Evolutionary conservation across 805 yeast genomes (phyloP).

Genomic region (Kodamaea leandrae): DNA sequence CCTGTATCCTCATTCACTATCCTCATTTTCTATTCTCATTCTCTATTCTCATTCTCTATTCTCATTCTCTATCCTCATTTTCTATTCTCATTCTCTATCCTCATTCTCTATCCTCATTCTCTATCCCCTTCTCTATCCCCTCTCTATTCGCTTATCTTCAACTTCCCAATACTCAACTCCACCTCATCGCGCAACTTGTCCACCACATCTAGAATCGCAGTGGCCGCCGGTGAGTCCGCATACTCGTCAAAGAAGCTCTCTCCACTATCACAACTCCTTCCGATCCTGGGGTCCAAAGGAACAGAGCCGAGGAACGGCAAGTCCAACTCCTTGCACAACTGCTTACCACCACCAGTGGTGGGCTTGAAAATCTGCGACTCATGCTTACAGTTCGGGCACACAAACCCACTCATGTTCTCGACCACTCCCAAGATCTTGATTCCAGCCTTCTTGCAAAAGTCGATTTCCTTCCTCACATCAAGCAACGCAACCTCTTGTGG

Average conservation of each 20-base stretch:
- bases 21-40: too few species aligned
- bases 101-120: not conserved
- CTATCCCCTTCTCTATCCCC: not conserved
- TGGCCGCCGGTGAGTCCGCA: conserved; percentile 92
- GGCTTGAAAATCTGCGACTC: conserved; percentile 88
- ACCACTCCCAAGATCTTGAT: conserved; percentile 85
- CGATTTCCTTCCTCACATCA: conserved; percentile 94
- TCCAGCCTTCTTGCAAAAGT: conserved; percentile 88
- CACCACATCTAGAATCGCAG: conserved; percentile 81
- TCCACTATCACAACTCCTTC: conserved; percentile 84
- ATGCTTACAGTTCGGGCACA: conserved; percentile 91
- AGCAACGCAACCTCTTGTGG: conserved; percentile 96
- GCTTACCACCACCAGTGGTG: conserved; percentile 95
- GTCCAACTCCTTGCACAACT: conserved; percentile 72
- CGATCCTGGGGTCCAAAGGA: conserved; percentile 94
- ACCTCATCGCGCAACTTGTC: conserved; percentile 44
- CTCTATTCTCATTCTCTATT: not conserved
- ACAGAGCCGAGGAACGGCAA: conserved; percentile 86
- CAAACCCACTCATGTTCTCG: conserved; percentile 98
- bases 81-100: not conserved
- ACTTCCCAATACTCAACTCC: conserved; percentile 10
- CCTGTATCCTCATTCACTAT: too few species aligned
- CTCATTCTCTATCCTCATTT: not conserved
- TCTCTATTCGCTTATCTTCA: conserved; percentile 3
- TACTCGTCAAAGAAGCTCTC: conserved; percentile 75